Base-by-base conservation (phyloP, 208 protist genomes). In the Trypanosomatidae sp. region DNA sequence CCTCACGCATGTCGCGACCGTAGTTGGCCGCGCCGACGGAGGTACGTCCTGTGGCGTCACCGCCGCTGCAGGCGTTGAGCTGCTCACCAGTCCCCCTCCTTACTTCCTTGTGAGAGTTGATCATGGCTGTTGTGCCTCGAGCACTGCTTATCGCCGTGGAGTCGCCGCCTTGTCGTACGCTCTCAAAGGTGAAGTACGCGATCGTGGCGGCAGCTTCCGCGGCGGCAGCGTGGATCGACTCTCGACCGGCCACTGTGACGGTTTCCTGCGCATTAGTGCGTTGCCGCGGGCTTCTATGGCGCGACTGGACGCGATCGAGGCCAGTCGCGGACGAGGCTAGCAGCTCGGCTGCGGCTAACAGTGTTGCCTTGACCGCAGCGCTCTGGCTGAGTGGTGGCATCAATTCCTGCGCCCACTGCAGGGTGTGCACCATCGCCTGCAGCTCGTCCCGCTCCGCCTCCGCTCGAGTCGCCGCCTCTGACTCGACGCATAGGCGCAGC, bases 1-100 rank as follows among this genome's bases (percentile, higher is more conserved):
- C 82, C 65, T 90, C 87, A 13, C 89, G 73, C 55, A 92, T 76
- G 60, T 87, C 79, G 3, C 30, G 62, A 12, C 91, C 91, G 62
- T 91, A 80, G 64, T 79, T 76, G 69, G 73, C 69, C n/a, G 81
- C 77, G 13, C 81, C 67, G 17, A 73, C 66, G 22, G 50, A 28
- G 19, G 28, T 9, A 47, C 33, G 46, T 28, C 56, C 17, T 43
- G 30, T 15, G 64, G 46, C 22, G 39, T 64, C 36, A 39, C 22
- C 41, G 60, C 49, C 53, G 75, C 56, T 28, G 69, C 66, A 49
- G 64, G n/a, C 46, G 46, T 22, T 36, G 58, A 3, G 30, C 33
- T 36, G 30, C 13, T 33, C 58, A 33, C 6, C 33, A 36, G 17
- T 36, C 17, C 33, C 19, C 28, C 17, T 13, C 0, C 33, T 41